Evolutionary conservation across 257 asterid genomes (phyloP).

Genomic region (Echium plantagineum): DNA sequence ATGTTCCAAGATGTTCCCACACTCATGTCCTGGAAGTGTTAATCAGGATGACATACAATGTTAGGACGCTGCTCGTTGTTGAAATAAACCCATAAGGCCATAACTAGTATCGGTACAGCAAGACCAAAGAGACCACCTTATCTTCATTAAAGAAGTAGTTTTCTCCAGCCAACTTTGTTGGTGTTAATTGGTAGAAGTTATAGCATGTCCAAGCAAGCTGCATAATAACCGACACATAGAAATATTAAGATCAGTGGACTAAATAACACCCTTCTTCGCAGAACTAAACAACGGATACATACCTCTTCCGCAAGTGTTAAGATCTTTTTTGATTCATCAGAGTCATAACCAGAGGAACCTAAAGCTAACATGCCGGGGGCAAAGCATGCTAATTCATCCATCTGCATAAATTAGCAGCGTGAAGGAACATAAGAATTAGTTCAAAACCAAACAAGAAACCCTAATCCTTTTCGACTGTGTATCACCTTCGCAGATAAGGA

Average conservation of each 20-base stretch:
- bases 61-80: too few species aligned
- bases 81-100: too few species aligned
- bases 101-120: too few species aligned
- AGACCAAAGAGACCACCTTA: slow-evolving; percentile 36
- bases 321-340: slow-evolving; percentile 68
- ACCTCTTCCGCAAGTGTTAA: slow-evolving; percentile 92
- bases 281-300: background rate
- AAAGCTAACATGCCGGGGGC: slow-evolving; percentile 99
- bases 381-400: slow-evolving; percentile 99
- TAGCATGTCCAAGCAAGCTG: slow-evolving; percentile 99
- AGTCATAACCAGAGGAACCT: slow-evolving; percentile 82
- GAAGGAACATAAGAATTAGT: background rate
- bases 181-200: slow-evolving; percentile 91
- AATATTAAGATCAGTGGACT: too few species aligned
- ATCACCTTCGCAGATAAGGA: slow-evolving; percentile 77
- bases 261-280: too few species aligned
- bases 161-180: slow-evolving; percentile 98
- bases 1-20: slow-evolving; percentile 99
- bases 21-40: slow-evolving; percentile 62
- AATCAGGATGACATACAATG: background rate
- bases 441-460: background rate
- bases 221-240: background rate
- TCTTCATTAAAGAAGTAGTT: slow-evolving; percentile 75
- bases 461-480: background rate
- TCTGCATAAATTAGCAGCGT: slow-evolving; percentile 37